Evolutionary conservation across 2,329 filamentous ascomycete species (phyloP).

Genomic region (Colletotrichum sp.): DNA sequence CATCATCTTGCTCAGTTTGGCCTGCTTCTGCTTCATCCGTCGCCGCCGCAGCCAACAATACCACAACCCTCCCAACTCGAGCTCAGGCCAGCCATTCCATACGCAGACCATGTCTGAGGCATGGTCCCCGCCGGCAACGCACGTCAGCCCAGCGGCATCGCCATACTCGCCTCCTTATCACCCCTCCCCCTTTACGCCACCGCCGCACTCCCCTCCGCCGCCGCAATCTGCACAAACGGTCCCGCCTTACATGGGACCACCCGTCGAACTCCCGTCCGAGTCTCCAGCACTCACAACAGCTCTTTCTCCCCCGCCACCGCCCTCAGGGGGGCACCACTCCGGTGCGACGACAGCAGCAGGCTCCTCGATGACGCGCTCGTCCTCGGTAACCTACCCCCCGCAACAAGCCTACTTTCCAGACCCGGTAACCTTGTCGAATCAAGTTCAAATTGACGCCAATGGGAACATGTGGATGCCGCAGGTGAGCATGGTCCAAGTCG

Average conservation of each 20-base stretch:
- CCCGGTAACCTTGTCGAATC: background rate
- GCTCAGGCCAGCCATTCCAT: constrained; percentile 6
- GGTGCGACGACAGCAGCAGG: background rate
- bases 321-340: background rate
- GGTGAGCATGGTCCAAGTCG: constrained; percentile 33
- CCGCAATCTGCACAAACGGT: constrained; percentile 20
- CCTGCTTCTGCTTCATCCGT: constrained; percentile 33
- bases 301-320: background rate
- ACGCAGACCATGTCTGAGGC: constrained; percentile 14
- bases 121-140: constrained; percentile 16
- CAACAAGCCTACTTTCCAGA: constrained; percentile 18
- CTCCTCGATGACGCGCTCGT: background rate
- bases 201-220: background rate
- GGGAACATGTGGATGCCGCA: constrained; percentile 37
- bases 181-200: background rate
- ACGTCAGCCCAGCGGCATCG: background rate
- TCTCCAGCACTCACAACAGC: background rate
- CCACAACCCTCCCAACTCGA: background rate
- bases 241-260: constrained; percentile 24
- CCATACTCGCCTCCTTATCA: constrained; percentile 10
- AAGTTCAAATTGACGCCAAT: constrained; percentile 34
- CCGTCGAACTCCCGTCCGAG: constrained; percentile 30
- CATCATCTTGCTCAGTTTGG: constrained; percentile 23
- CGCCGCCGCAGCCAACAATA: constrained; percentile 25
- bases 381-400: constrained; percentile 2